Evolutionary conservation across 768 basidiomycete genomes (phyloP), one percentile per base, ranked within the genome.

Genomic region (Melanogaster broomeanus): DNA sequence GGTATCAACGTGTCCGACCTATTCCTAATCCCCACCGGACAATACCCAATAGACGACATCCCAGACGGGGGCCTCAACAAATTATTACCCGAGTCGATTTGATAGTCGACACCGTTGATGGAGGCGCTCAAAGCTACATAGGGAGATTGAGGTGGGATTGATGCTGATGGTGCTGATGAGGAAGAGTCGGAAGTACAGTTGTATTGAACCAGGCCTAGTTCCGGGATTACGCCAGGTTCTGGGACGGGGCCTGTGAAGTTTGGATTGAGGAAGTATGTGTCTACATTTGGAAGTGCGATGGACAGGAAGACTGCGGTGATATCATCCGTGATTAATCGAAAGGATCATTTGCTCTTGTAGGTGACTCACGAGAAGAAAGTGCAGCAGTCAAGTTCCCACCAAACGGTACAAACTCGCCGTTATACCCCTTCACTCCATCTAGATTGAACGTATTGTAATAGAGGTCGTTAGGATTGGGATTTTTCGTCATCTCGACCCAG

Each of bases 91-190:
- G 67, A 64, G 42, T 70, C 68, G 8, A 68, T 59, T 31, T 38
- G 63, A 49, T 68, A 68, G 40, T 68, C 68, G 21, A 70, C 55
- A 6, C 67, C 68, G 18, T 70, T 68, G 55, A 68, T 70, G 1
- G 63, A 66, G 21, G 49, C 47, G 8, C 60, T 61, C 16, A 68
- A 42, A 30, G 67, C 56, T 4, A 63, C 58, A 35, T 62, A 67
- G 1, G 59, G 65, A 0, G 48, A 52, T 18, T 53, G 33, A 13
- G 61, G 59, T 2, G 48, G 30, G 24, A 3, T 22, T 6, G 54
- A 25, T 10, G 43, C 27, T 7, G 15, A n/a, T n/a, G n/a, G n/a
- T 6, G 28, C 10, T n/a, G n/a, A 12, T 30, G 30, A 9, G 45
- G n/a, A 40, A 11, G 35, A 27, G 21, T 13, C 27, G 25, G 18